Conservation (phyloP, 768 basidiomycete species). For the Phlegmacium glaucopus region DNA sequence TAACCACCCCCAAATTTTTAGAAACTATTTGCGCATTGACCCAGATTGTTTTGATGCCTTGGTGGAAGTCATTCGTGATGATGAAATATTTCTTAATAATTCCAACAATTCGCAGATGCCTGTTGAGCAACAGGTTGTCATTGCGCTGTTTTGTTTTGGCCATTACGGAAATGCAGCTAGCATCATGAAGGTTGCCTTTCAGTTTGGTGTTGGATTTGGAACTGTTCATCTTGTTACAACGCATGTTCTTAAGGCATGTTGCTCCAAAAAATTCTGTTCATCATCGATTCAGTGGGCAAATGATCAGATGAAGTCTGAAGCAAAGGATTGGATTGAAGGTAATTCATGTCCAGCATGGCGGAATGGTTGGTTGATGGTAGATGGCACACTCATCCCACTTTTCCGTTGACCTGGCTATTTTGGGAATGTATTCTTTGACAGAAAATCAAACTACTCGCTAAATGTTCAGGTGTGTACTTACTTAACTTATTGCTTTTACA, state of each 20-base stretch:
- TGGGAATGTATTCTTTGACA: slow-evolving; percentile 35
- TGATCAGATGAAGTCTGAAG: slow-evolving; percentile 29
- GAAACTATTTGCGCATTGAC: neutral
- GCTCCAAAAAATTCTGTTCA: slow-evolving; percentile 20
- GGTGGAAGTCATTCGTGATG: slow-evolving; percentile 1
- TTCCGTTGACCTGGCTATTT: slow-evolving; percentile 24
- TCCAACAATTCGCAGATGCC: slow-evolving; percentile 5
- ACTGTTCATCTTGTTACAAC: slow-evolving; percentile 18
- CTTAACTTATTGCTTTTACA: neutral
- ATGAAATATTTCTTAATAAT: slow-evolving; percentile 5
- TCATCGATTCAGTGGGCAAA: slow-evolving; percentile 24
- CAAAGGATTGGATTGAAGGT: slow-evolving; percentile 33
- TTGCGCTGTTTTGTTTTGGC: slow-evolving; percentile 34
- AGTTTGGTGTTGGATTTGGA: slow-evolving; percentile 34
- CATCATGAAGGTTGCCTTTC: slow-evolving; percentile 27
- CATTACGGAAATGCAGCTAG: slow-evolving; percentile 35
- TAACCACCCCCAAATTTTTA: neutral
- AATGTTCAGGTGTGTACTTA: slow-evolving; percentile 30
- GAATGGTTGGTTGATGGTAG: slow-evolving; percentile 31
- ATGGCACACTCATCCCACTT: slow-evolving; percentile 37
- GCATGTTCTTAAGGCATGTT: slow-evolving; percentile 29
- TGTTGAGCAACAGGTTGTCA: slow-evolving; percentile 7
- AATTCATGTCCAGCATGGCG: slow-evolving; percentile 31
- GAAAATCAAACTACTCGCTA: slow-evolving; percentile 34
- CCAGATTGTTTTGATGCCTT: slow-evolving; percentile 1